Conservation (phyloP, 371 early-diverging fungal species). For the Syncephalastrum sp. region DNA sequence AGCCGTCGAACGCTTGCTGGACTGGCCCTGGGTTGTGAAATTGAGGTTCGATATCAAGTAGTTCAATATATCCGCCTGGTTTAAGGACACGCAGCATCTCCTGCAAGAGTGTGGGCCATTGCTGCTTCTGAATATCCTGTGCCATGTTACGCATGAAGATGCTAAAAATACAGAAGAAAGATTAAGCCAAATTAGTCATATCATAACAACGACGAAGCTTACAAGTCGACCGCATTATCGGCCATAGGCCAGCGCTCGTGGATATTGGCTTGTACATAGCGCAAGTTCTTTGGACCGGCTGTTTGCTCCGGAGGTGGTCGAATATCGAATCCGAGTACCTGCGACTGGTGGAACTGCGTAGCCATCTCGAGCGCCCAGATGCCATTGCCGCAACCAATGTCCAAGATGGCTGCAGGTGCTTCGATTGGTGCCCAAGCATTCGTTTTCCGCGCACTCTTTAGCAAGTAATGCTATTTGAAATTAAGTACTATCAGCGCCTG, state of each 20-base stretch:
- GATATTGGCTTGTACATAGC: slow-evolving; percentile 30
- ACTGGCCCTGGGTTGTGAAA: slow-evolving; percentile 48
- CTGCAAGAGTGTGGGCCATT: slow-evolving; percentile 30
- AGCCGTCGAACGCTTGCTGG: slow-evolving; percentile 42
- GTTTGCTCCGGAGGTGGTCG: slow-evolving; percentile 40
- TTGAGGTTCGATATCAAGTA: slow-evolving; percentile 37
- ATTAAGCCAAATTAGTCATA: neutral
- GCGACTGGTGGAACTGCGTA: slow-evolving; percentile 36
- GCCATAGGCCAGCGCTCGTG: slow-evolving; percentile 38
- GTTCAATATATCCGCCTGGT: slow-evolving; percentile 42
- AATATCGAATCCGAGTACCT: slow-evolving; percentile 56
- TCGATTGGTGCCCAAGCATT: slow-evolving; percentile 40
- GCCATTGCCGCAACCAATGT: slow-evolving; percentile 52
- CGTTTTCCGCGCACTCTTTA: slow-evolving; percentile 44
- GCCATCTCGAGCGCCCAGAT: slow-evolving; percentile 68
- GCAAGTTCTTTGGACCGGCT: slow-evolving; percentile 31
- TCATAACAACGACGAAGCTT: slow-evolving; percentile 12
- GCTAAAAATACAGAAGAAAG: slow-evolving; percentile 15
- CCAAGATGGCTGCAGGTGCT: slow-evolving; percentile 43
- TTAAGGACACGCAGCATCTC: slow-evolving; percentile 48
- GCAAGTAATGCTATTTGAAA: slow-evolving; percentile 37
- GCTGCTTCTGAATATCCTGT: slow-evolving; percentile 23
- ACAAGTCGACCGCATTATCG: slow-evolving; percentile 40
- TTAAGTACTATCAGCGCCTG: neutral
- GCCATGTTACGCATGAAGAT: slow-evolving; percentile 45